Evolutionary conservation across 2,329 filamentous ascomycete genomes (phyloP), one percentile per base, ranked within the genome.

Genomic region (Fonsecaea multimorphosa): DNA sequence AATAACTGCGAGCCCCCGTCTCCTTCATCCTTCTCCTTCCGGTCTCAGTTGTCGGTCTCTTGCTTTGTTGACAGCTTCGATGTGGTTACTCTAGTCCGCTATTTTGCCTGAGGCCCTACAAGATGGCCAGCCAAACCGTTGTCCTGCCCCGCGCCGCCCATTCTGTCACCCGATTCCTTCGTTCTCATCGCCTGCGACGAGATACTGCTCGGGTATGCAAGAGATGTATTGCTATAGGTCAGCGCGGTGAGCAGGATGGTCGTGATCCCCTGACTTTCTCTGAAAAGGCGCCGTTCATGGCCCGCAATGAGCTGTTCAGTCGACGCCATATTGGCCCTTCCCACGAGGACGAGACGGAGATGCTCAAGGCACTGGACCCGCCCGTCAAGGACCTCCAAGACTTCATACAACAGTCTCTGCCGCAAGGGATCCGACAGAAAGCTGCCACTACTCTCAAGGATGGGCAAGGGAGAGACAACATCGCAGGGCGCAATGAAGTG

Each of bases 301-400:
- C 59, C 14, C 36, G 38, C 55, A 52, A 61, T 49, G 57, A 61
- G 40, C 60, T 54, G 14, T 72, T 72, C 58, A 68, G 68, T 62
- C 85, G 90, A 65, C 88, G 94, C 56, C 94, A 97, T 79, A 96
- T 97, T 97, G 64, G 92, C 94, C 68, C 95, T 93, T 79, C 97
- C 91, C 72, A 97, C 94, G 72, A 92, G 87, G 78, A 99, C 97
- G 66, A 94, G 89, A 64, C 97, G 83, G 60, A 86, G 74, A 97
- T 98, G 94, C 87, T 97, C 66, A 86, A 89, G 72, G 85, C 85
- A 1, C 83, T 98, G 46, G 89, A 92, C 65, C 91, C 92, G 19
- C 91, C 91, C 0, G 89, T 84, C 9, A 81, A 84, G 67, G 89
- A 84, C 53, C 78, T 98, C 65, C 92, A 97, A 70, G 88, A 91